Conservation (phyloP, 73 alveolate species). For the Paramecium octaurelia region DNA sequence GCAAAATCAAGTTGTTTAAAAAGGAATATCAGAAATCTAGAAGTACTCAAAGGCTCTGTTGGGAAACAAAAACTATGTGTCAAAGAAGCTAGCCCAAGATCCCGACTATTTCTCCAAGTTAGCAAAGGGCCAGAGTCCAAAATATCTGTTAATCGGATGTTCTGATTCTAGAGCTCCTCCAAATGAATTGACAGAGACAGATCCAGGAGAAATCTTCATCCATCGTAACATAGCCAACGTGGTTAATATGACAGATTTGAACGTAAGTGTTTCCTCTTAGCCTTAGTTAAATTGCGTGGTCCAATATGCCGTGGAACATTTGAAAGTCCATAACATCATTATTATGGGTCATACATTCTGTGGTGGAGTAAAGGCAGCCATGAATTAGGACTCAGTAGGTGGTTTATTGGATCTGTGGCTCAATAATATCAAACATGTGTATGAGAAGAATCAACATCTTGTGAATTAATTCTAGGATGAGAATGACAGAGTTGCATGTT, state of each 20-base stretch:
- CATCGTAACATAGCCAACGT: constrained; percentile 57
- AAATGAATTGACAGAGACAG: constrained; percentile 43
- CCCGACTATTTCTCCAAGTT: constrained; percentile 39
- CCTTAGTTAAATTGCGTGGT: constrained; percentile 30
- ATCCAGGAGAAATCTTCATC: constrained; percentile 61
- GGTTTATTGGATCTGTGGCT: constrained; percentile 30
- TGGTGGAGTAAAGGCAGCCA: constrained; percentile 64
- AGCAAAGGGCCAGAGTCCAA: constrained; percentile 44
- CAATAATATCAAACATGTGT: background rate
- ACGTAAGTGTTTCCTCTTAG: background rate
- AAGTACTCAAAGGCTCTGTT: background rate
- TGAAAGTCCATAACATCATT: constrained; percentile 48
- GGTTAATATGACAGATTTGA: constrained; percentile 47
- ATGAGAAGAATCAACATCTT: background rate
- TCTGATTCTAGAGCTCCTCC: constrained; percentile 62
- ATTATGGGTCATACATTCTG: constrained; percentile 55
- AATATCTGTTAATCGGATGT: constrained; percentile 56
- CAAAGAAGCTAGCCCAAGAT: background rate
- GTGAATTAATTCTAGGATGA: background rate
- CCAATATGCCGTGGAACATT: constrained; percentile 58
- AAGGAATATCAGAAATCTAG: background rate
- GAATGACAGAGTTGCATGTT: background rate
- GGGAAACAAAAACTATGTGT: constrained; percentile 23
- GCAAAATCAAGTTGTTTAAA: background rate
- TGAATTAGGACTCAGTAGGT: constrained; percentile 30